Evolutionary conservation across 805 yeast genomes (phyloP).

Genomic region (Blastobotrys muscicola): DNA sequence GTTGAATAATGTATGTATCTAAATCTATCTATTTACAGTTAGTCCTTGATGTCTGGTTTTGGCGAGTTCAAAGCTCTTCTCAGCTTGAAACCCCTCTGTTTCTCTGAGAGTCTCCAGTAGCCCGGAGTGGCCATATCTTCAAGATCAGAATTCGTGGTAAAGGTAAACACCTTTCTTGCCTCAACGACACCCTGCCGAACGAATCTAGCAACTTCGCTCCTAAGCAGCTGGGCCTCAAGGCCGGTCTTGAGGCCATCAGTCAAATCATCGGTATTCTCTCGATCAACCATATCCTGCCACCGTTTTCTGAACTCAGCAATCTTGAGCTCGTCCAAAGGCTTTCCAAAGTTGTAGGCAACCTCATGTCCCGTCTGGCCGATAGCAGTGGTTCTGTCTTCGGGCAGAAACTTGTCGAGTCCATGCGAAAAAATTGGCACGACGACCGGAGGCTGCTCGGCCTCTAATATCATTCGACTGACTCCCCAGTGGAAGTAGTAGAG

Average conservation of each 20-base stretch:
- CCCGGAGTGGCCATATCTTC: constrained; percentile 63
- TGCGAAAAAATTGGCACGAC: constrained; percentile 76
- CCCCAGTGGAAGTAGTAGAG: constrained; percentile 98
- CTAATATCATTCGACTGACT: constrained; percentile 70
- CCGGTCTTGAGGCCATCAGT: constrained; percentile 56
- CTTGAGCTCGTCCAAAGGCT: constrained; percentile 49
- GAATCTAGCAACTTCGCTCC: constrained; percentile 62
- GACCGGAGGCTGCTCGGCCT: constrained; percentile 73
- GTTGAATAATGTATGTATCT: no score
- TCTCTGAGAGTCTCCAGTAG: constrained; percentile 49
- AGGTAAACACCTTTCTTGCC: constrained; percentile 15
- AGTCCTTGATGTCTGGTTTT: no score
- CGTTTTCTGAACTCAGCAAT: constrained; percentile 53
- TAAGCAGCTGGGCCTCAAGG: constrained; percentile 48
- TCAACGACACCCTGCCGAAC: constrained; percentile 52
- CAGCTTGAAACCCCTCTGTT: background rate
- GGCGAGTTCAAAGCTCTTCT: background rate
- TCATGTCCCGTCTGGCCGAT: constrained; percentile 59
- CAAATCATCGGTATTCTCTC: constrained; percentile 46
- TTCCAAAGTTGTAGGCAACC: constrained; percentile 62
- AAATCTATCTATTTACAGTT: no score
- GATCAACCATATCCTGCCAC: constrained; percentile 58
- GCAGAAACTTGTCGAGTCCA: constrained; percentile 82
- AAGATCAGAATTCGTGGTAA: constrained; percentile 27
- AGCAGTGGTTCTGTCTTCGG: constrained; percentile 50